These are phyloP conservation scores for Arabidopsis thaliana DNA, from an alignment of 345 rosid species.

Conservation along the genomic window DNA sequence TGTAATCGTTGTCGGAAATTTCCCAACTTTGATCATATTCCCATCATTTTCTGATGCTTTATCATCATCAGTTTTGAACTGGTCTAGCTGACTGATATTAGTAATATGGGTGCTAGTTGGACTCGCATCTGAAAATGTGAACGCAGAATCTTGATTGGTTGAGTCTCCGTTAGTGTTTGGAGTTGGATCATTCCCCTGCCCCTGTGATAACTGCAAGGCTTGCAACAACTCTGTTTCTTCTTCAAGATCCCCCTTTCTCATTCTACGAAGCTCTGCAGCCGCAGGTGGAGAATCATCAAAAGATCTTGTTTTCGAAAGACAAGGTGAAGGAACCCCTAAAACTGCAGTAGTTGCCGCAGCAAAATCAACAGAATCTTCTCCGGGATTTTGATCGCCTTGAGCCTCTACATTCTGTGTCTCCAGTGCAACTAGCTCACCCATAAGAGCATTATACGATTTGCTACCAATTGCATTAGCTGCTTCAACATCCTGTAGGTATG, in stretches of 20 bases:
- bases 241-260: slow-evolving; percentile 81
- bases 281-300: slow-evolving; percentile 77
- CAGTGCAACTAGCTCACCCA: slow-evolving; percentile 88
- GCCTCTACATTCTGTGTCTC: slow-evolving; percentile 62
- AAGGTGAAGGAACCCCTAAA: slow-evolving; percentile 93
- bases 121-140: slow-evolving; percentile 51
- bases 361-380: slow-evolving; percentile 87
- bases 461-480: slow-evolving; percentile 80
- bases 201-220: slow-evolving; percentile 74
- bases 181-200: slow-evolving; percentile 44
- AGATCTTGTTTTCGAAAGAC: slow-evolving; percentile 77
- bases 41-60: slow-evolving; percentile 39
- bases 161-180: slow-evolving; percentile 37
- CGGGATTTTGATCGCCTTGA: slow-evolving; percentile 50
- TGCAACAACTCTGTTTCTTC: slow-evolving; percentile 77
- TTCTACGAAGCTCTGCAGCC: slow-evolving; percentile 47
- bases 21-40: slow-evolving; percentile 39
- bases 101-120: slow-evolving; percentile 38
- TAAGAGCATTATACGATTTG: slow-evolving; percentile 90
- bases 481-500: slow-evolving; percentile 68
- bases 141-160: slow-evolving; percentile 40
- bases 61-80: slow-evolving; percentile 46
- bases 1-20: slow-evolving; percentile 42
- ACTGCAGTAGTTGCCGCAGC: slow-evolving; percentile 97
- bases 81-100: slow-evolving; percentile 42